These are phyloP conservation scores for Alternaria gaisen DNA, from an alignment of 2,329 filamentous ascomycete genomes.

Conservation along the genomic window DNA sequence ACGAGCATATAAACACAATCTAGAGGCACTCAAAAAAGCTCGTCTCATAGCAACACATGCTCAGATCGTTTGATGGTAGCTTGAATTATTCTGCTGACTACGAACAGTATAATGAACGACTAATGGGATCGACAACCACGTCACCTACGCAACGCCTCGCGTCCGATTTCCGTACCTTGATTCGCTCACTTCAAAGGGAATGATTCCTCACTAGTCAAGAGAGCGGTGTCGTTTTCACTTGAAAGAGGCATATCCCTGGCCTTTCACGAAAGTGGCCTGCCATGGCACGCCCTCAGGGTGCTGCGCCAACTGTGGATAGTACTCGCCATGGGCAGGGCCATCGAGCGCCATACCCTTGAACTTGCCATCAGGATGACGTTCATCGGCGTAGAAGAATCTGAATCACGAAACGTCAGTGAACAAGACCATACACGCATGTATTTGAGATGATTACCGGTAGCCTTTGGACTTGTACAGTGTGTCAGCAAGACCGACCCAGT, in stretches of 20 bases:
- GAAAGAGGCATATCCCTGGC: background rate
- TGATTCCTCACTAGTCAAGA: background rate
- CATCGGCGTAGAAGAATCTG: background rate
- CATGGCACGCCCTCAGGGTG: background rate
- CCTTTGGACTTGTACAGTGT: background rate
- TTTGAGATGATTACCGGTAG: background rate
- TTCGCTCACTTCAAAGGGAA: background rate
- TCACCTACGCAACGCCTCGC: background rate
- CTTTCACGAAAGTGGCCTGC: background rate
- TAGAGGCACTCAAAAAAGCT: background rate
- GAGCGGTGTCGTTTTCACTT: background rate
- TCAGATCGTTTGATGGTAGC: background rate
- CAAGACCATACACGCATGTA: background rate
- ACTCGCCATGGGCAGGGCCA: background rate
- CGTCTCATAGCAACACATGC: background rate
- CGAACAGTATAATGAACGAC: background rate
- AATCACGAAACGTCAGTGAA: background rate
- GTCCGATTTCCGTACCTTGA: background rate
- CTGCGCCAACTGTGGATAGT: background rate
- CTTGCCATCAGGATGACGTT: background rate
- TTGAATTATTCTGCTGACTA: background rate
- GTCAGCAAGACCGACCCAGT: background rate
- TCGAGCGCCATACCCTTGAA: background rate
- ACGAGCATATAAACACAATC: background rate
- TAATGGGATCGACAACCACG: background rate